Percentiles rank a stretch among this genome's conserved stretches.
Evolutionary conservation across 2,329 filamentous ascomycete species (phyloP).

Genomic region (Aureobasidium sp.): DNA sequence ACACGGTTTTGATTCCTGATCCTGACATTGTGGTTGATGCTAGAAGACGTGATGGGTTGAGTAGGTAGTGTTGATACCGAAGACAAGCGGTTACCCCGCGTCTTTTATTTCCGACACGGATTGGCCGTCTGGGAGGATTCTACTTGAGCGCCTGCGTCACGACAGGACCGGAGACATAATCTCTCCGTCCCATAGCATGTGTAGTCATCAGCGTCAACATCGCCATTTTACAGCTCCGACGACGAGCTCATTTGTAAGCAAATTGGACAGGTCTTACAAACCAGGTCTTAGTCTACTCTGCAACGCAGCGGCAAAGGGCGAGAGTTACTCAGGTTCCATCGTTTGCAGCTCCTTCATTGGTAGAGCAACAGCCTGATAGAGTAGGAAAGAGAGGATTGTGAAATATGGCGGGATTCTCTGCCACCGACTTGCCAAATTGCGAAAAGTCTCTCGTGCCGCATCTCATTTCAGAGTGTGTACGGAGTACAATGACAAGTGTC

Average conservation of each 20-base stretch:
- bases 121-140: background rate
- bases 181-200: background rate
- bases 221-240: background rate
- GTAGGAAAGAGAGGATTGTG: background rate
- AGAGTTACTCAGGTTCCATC: background rate
- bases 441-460: background rate
- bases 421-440: background rate
- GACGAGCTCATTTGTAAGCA: background rate
- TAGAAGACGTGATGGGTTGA: background rate
- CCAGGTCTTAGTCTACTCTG: background rate
- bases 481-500: background rate
- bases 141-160: background rate
- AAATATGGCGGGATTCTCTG: background rate
- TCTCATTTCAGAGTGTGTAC: background rate
- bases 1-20: constrained; percentile 31
- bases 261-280: background rate
- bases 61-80: background rate
- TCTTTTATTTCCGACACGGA: background rate
- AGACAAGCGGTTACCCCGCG: background rate
- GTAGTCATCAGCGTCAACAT: background rate
- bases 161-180: background rate
- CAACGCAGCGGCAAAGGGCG: background rate
- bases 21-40: constrained; percentile 12
- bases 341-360: background rate
- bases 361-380: background rate